phyloP scores from a whole-genome alignment of 768 basidiomycete species.

The Psilocybe subaeruginosa region DNA sequence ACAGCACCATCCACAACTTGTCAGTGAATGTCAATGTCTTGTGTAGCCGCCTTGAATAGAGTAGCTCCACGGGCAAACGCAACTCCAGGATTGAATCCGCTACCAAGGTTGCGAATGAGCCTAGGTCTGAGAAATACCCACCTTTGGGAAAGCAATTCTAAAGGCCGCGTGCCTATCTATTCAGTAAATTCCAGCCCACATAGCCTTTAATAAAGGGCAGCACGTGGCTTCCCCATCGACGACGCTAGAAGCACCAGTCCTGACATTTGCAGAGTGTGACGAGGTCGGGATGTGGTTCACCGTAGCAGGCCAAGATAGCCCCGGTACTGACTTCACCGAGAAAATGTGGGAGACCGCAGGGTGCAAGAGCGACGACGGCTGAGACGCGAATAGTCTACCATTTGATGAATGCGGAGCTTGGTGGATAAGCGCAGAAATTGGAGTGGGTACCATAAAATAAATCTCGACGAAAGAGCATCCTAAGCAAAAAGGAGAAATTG shows the following conservation, averaged over 20 bases:
- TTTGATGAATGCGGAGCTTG: too few relatives aligned
- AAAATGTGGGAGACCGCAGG: not conserved
- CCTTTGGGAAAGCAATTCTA: constrained; percentile 27
- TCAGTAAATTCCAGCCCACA: constrained; percentile 25
- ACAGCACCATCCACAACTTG: too few relatives aligned
- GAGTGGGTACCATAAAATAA: not conserved
- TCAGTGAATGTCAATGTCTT: constrained; percentile 10
- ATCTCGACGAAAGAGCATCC: too few relatives aligned
- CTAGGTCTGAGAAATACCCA: constrained; percentile 3
- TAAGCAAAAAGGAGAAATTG: too few relatives aligned
- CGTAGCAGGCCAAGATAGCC: constrained; percentile 15
- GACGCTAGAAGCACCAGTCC: constrained; percentile 22
- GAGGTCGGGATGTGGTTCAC: constrained; percentile 17
- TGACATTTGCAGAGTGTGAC: constrained; percentile 16
- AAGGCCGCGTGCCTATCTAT: constrained; percentile 24
- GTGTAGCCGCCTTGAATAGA: constrained; percentile 26
- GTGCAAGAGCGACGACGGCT: not conserved
- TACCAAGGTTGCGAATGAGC: not conserved
- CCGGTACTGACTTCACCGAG: not conserved
- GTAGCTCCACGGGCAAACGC: constrained; percentile 30
- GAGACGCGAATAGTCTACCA: not conserved
- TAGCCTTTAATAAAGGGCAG: constrained; percentile 27
- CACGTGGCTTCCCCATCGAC: constrained; percentile 19
- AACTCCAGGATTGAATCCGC: constrained; percentile 15
- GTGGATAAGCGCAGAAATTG: too few relatives aligned